Evolutionary conservation across 495 filamentous ascomycete genomes (phyloP), one percentile per base, ranked within the genome.

Genomic region (Halenospora varia): DNA sequence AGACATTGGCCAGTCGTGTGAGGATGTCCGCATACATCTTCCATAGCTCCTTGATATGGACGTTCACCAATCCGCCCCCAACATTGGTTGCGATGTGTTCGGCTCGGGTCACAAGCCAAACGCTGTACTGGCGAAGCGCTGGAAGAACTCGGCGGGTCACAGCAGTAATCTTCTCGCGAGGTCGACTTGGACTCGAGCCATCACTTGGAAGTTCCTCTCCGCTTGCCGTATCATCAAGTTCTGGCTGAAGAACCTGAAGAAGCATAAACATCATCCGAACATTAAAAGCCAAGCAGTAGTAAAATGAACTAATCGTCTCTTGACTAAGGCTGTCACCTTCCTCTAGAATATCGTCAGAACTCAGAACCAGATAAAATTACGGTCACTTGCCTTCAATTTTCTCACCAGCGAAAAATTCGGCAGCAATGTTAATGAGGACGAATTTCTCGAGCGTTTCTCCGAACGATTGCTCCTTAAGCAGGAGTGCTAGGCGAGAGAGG

Each of bases 371-470:
- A 42, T 18, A 24, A 51, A 25, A 25, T 24, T n/a, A n/a, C n/a
- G 60, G 48, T 41, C 42, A 65, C 78, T 75, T 78, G 90, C 88
- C 75, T 66, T 72, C 73, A 45, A 87, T 77, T 56, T 81, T 83
- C 19, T 78, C 68, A 18, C 75, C 74, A 22, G 90, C 85, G 62
- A 86, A 80, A 57, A 83, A 83, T 66, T 95, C 88, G 10, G 92
- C 90, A 0, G 90, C 83, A 48, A 97, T 85, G 63, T 95, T 97
- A 55, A 90, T 84, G 25, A 97, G 75, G 46, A 90, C 83, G 61
- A 96, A 84, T 65, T 91, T 92, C 47, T 89, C 80, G 24, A 96
- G 68, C 3, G 81, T 82, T 20, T 78, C 80, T 25, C 40, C 56
- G 48, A 66, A 66, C 1, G 83, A 78, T 10, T 81, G 73, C 63